A percentile compares a stretch with the other conserved stretches of the same genome.
These are phyloP conservation scores for Collybia nuda DNA, from an alignment of 768 basidiomycete genomes.

Conservation along the genomic window DNA sequence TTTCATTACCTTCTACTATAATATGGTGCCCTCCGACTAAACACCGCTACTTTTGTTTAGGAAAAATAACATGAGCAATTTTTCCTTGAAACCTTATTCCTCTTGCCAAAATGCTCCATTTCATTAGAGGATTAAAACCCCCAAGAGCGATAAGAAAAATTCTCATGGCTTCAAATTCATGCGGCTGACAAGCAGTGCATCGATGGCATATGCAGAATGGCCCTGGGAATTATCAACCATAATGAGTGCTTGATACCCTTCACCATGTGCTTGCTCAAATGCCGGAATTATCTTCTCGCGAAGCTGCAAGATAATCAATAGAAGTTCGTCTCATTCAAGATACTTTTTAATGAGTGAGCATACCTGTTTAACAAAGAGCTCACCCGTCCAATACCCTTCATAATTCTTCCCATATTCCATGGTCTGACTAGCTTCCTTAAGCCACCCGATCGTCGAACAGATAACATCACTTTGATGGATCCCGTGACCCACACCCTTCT, in stretches of 20 bases:
- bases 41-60: too few species aligned
- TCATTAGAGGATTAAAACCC: too few species aligned
- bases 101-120: too few species aligned
- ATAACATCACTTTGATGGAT: slow-evolving; percentile 38
- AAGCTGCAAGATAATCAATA: slow-evolving; percentile 12
- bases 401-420: slow-evolving; percentile 45
- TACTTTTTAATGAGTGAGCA: too few species aligned
- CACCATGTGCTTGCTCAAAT: slow-evolving; percentile 27
- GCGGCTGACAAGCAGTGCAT: slow-evolving; percentile 30
- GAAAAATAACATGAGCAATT: too few species aligned
- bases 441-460: slow-evolving; percentile 27
- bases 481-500: slow-evolving; percentile 36
- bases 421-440: slow-evolving; percentile 28
- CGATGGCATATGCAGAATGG: slow-evolving; percentile 32
- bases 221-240: slow-evolving; percentile 44
- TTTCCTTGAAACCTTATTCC: too few species aligned
- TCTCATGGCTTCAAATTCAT: slow-evolving; percentile 33
- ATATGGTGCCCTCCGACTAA: too few species aligned
- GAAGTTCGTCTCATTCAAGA: too few species aligned
- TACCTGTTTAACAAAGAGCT: slow-evolving; percentile 21
- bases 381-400: slow-evolving; percentile 36
- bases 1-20: too few species aligned
- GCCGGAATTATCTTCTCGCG: slow-evolving; percentile 27
- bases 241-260: slow-evolving; percentile 32
- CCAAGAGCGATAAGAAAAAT: slow-evolving; percentile 5